A percentile compares a stretch with the other conserved stretches of the same genome.
phyloP scores from a whole-genome alignment of 208 protist genomes.

The Acanthamoeba triangularis region DNA sequence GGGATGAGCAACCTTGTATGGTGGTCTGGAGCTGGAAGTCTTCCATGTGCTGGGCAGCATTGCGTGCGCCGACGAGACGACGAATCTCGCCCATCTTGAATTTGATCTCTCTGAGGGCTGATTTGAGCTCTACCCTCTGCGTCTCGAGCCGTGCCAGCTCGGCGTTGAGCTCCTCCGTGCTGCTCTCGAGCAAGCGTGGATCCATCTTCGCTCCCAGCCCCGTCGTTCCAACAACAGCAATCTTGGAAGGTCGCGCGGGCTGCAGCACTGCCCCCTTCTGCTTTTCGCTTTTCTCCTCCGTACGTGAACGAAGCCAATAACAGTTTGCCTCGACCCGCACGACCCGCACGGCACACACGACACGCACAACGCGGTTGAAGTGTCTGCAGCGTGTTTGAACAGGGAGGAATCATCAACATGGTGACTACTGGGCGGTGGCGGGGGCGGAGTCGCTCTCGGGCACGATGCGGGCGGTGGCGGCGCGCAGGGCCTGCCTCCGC shows the following conservation, averaged over 20 bases:
- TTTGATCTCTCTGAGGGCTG: neutral
- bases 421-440: neutral
- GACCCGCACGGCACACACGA: too few species aligned
- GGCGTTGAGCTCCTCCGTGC: neutral
- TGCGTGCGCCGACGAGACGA: neutral
- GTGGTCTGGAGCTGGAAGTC: neutral
- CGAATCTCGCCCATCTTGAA: constrained; percentile 20
- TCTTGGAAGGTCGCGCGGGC: neutral
- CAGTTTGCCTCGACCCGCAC: too few species aligned
- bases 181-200: neutral
- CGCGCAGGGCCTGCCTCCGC: constrained; percentile 16
- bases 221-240: too few species aligned
- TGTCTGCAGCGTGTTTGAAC: too few species aligned
- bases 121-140: neutral
- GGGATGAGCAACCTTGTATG: neutral
- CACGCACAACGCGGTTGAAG: too few species aligned
- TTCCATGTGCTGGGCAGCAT: neutral
- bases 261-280: neutral
- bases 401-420: too few species aligned
- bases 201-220: neutral
- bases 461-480: neutral
- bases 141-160: neutral
- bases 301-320: too few species aligned
- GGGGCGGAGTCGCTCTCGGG: neutral
- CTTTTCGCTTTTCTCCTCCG: too few species aligned